Evolutionary conservation across 371 early-diverging fungal species (phyloP), one percentile per base, ranked within the genome.

Genomic region (Capniomyces stellatus): DNA sequence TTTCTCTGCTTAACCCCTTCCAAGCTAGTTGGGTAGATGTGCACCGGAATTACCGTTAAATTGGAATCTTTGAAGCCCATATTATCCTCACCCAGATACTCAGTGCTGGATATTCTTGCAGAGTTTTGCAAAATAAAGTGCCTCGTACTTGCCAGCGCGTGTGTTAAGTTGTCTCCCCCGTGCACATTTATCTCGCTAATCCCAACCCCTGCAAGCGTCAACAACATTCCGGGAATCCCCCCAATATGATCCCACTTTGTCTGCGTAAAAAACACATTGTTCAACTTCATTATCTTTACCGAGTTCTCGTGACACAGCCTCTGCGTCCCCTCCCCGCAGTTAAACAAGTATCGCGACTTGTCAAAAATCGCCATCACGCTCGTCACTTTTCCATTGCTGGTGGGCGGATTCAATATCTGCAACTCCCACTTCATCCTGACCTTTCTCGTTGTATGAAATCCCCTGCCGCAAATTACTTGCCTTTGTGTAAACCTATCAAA

Each of bases 251-350:
- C 81, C 92, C 93, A 92, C 28, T 77, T 64, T 1, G 81, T 63
- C 15, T 85, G 71, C 1, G 90, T 85, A 15, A 91, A 61, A 60
- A 93, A 89, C 1, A 96, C 67, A 27, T 77, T 75, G 29, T 76
- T 70, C 27, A 87, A 52, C 63, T 85, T 86, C 27, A 71, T 58
- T 43, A 86, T 60, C 18, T 77, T 73, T 27, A 81, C 64, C 51
- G 74, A 77, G 52, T 87, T 79, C 65, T 93, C 85, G 50, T 79
- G 69, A 60, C 80, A 79, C 18, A 89, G 63, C 23, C 95, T 75
- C 68, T 97, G 97, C 0, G 83, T 83, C 6, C 92, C 91, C 63
- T 97, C 97, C 42, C 87, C 77, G 65, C 92, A 92, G 69, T 93
- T 93, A 75, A 97, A 86, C 60, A 97, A 67, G 59, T 93, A 93